These are phyloP conservation scores for Spathaspora hagerdaliae DNA, from an alignment of 805 yeast species.

Conservation along the genomic window DNA sequence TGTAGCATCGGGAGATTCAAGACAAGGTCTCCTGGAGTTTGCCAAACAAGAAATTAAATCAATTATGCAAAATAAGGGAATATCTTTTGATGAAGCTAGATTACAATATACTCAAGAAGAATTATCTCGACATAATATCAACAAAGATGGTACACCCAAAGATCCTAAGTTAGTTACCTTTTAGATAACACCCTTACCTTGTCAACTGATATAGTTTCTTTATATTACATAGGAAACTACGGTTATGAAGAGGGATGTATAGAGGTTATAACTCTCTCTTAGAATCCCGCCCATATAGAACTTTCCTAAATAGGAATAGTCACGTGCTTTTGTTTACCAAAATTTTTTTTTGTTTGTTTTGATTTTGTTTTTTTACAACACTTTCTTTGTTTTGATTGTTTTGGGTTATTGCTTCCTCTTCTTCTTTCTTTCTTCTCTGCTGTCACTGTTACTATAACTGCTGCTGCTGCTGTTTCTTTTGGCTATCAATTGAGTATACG, in stretches of 20 bases:
- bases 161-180: constrained; percentile 64
- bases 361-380: background rate
- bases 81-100: constrained; percentile 71
- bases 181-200: background rate
- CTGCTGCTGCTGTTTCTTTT: background rate
- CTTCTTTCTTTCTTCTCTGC: background rate
- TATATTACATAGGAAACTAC: too few species aligned
- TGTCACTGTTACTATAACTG: background rate
- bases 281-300: too few species aligned
- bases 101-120: constrained; percentile 42
- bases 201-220: too few species aligned
- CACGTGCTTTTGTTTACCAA: constrained; percentile 2
- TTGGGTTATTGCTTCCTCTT: background rate
- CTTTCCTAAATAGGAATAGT: background rate
- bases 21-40: constrained; percentile 57
- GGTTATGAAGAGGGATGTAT: too few species aligned
- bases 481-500: background rate
- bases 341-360: background rate
- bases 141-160: constrained; percentile 60
- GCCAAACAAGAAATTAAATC: constrained; percentile 49
- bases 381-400: background rate
- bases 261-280: too few species aligned
- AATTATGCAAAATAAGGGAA: constrained; percentile 48
- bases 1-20: constrained; percentile 43
- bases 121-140: constrained; percentile 51